Percentiles rank a stretch among this genome's conserved stretches.
Evolutionary conservation across 78 protist genomes (phyloP).

Genomic region (Neovahlkampfia damariscottae): DNA sequence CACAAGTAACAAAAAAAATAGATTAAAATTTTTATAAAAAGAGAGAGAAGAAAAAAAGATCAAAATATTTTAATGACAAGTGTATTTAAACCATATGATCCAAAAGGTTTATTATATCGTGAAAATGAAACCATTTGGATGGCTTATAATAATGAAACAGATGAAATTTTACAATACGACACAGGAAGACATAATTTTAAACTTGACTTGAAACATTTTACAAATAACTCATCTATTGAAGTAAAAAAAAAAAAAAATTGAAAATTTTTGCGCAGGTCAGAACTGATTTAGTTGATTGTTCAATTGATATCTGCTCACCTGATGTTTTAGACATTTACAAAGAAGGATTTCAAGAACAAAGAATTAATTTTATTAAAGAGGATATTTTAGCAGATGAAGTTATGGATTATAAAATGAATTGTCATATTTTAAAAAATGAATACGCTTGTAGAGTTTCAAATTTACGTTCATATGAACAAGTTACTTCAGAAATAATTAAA

Average conservation of each 20-base stretch:
- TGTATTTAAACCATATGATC: background rate
- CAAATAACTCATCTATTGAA: constrained; percentile 13
- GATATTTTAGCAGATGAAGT: constrained; percentile 41
- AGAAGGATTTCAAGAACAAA: constrained; percentile 52
- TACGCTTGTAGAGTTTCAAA: constrained; percentile 52
- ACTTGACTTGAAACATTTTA: constrained; percentile 13
- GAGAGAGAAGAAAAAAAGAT: background rate
- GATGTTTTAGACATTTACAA: constrained; percentile 46
- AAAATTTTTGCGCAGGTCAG: background rate
- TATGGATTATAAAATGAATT: constrained; percentile 24
- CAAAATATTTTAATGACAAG: background rate
- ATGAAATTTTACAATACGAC: background rate
- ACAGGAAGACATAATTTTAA: background rate
- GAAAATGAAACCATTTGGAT: background rate
- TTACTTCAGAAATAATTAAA: constrained; percentile 44
- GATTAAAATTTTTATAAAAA: background rate
- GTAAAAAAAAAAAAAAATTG: background rate
- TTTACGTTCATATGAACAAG: constrained; percentile 44
- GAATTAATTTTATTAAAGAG: constrained; percentile 35
- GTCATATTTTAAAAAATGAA: constrained; percentile 4
- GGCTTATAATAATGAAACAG: background rate
- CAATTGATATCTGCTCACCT: constrained; percentile 61
- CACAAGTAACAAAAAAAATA: constrained; percentile 38
- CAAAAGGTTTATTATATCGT: background rate
- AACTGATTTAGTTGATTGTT: constrained; percentile 50